A percentile compares a stretch with the other conserved stretches of the same genome.
phyloP scores from a whole-genome alignment of 2,329 filamentous ascomycete genomes.

The Claviceps sp. region DNA sequence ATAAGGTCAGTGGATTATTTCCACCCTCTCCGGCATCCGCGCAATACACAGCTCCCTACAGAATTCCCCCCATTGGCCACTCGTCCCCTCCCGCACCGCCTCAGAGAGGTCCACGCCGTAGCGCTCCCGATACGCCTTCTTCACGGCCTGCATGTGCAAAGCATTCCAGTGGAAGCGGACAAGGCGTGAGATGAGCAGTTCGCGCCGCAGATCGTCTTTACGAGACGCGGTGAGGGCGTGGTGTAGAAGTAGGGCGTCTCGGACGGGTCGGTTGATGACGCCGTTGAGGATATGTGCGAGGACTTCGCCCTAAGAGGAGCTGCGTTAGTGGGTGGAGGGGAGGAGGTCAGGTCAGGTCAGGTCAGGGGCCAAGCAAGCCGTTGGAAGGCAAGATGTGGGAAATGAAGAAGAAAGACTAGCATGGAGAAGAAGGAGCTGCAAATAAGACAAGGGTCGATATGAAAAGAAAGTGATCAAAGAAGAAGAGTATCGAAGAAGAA shows the following conservation, averaged over 20 bases:
- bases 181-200: conserved; percentile 75
- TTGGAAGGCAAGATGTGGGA: too few relatives aligned
- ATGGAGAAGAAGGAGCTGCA: too few relatives aligned
- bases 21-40: conserved; percentile 32
- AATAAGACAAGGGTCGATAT: not conserved
- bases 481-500: not conserved
- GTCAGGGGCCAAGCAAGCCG: too few relatives aligned
- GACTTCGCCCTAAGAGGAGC: conserved; percentile 60
- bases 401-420: too few relatives aligned
- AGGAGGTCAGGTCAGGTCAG: too few relatives aligned
- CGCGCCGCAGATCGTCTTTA: conserved; percentile 60
- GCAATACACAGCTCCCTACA: conserved; percentile 56
- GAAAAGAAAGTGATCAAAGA: not conserved
- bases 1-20: conserved; percentile 1
- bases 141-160: conserved; percentile 64
- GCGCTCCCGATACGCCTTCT: conserved; percentile 64
- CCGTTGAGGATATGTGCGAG: conserved; percentile 93
- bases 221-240: conserved; percentile 71
- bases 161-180: conserved; percentile 90
- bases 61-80: conserved; percentile 64
- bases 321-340: too few relatives aligned
- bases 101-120: conserved; percentile 65
- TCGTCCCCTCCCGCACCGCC: conserved; percentile 64
- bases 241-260: conserved; percentile 79
- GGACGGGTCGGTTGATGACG: conserved; percentile 86